Conservation (phyloP, 1,139 yeast genomes). For the Petasospora fabianii region DNA sequence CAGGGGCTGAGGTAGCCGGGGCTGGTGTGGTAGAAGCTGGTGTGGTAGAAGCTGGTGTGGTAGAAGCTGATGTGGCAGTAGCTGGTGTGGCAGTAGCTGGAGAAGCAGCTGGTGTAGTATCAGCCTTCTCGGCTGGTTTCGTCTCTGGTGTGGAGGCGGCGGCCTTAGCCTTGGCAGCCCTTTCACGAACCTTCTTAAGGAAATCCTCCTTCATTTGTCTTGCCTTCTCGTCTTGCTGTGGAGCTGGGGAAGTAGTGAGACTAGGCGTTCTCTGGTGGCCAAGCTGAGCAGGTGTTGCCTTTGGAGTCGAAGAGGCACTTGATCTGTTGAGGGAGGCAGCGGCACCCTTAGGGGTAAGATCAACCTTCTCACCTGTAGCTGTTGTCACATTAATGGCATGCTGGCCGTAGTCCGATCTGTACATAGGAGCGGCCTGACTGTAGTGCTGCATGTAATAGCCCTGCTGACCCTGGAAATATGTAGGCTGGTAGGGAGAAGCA, state of each 20-base stretch:
- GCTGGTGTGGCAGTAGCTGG: no score
- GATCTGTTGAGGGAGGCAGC: constrained; percentile 13
- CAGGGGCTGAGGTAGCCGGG: no score
- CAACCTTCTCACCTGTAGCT: constrained; percentile 25
- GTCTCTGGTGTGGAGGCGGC: no score
- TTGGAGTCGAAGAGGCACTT: constrained; percentile 13
- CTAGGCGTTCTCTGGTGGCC: constrained; percentile 21
- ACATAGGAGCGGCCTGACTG: neutral
- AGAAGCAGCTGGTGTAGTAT: constrained; percentile 9
- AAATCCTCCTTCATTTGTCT: no score
- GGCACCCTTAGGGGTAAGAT: constrained; percentile 14
- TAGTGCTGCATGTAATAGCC: constrained; percentile 3
- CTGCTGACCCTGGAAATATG: constrained; percentile 3
- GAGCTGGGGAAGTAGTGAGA: constrained; percentile 4
- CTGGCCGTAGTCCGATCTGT: no score
- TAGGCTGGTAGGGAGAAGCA: constrained; percentile 1
- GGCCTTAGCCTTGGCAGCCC: no score
- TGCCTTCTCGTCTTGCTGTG: no score
- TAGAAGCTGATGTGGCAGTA: no score
- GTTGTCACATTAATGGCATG: constrained; percentile 24
- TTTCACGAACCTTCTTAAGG: no score
- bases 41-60: no score
- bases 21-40: no score
- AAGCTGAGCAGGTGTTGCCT: constrained; percentile 12
- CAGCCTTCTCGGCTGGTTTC: no score